Base-by-base conservation (phyloP, 1,284 basidiomycete genomes). In the Sphaerobolus stellatus region DNA sequence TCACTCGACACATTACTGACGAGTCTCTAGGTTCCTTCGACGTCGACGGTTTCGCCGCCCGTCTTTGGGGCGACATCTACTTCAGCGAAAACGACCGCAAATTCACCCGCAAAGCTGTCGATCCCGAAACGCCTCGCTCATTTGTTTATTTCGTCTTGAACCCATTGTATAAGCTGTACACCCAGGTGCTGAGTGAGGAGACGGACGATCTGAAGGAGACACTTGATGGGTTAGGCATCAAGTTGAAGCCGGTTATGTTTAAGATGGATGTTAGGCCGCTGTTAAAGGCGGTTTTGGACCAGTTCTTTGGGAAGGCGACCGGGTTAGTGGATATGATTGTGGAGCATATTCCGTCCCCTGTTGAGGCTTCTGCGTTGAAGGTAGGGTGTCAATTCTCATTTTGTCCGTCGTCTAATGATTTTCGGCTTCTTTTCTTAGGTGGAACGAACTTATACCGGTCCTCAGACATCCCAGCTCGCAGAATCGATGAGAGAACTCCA, bases 51-150 rank as follows among this genome's bases (percentile, higher is more conserved):
- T 90, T 91, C 61, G 92, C 95, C 16, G 82, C 85, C 63, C 85
- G 97, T 36, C 82, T 99, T 11, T 99, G 97, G 97, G 97, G 97
- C 25, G 96, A 99, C 72, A 94, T 99, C 66, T 99, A 94, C 76
- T 98, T 92, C 74, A 84, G 94, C 70, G 67, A 78, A 33, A 86
- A 90, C 50, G 80, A 78, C 14, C 86, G 94, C 60, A 97, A 94
- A 70, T 99, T 99, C 69, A 88, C 86, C 6, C 84, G 94, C 51
- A 94, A 91, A 66, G 83, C 86, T 25, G 75, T 82, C 1, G 92
- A 95, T 61, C 84, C 91, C 1, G 92, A 94, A 65, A 79, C 85
- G 31, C 83, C 84, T 58, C 83, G 97, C 34, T 87, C 90, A 38
- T 99, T 99, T 66, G 92, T 98, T 30, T 91, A 98, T 67, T 99